phyloP scores from a whole-genome alignment of 2,329 filamentous ascomycete species.

The Laburnicola sp. region DNA sequence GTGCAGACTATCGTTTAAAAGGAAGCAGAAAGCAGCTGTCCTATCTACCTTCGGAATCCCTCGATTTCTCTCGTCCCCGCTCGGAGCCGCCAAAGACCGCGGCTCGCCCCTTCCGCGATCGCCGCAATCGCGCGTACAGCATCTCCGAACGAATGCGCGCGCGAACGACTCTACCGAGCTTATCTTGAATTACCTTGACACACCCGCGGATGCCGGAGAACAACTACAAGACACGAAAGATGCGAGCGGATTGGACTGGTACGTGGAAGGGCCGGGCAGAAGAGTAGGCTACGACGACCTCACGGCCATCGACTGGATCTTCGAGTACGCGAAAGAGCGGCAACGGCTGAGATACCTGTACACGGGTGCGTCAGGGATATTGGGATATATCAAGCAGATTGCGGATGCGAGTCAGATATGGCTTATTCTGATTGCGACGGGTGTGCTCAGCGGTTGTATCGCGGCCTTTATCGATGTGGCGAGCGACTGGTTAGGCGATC shows the following conservation, averaged over 20 bases:
- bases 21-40: slow-evolving; percentile 59
- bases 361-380: slow-evolving; percentile 67
- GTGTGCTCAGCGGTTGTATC: slow-evolving; percentile 78
- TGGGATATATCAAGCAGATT: slow-evolving; percentile 73
- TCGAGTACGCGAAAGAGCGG: slow-evolving; percentile 95
- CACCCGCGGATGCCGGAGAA: slow-evolving; percentile 41
- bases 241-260: slow-evolving; percentile 69
- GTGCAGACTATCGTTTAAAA: slow-evolving; percentile 69
- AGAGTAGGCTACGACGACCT: slow-evolving; percentile 94
- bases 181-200: slow-evolving; percentile 49
- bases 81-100: slow-evolving; percentile 33
- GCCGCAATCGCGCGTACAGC: slow-evolving; percentile 29
- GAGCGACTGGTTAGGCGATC: slow-evolving; percentile 89
- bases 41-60: slow-evolving; percentile 47
- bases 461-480: slow-evolving; percentile 88
- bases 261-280: slow-evolving; percentile 82
- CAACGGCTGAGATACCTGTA: slow-evolving; percentile 80
- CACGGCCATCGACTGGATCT: slow-evolving; percentile 99
- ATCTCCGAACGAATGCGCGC: slow-evolving; percentile 22
- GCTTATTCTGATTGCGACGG: slow-evolving; percentile 83
- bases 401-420: slow-evolving; percentile 89
- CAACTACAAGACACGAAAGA: slow-evolving; percentile 51
- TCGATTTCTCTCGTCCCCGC: slow-evolving; percentile 50
- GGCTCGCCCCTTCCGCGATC: slow-evolving; percentile 34
- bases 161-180: slow-evolving; percentile 42